Percentiles rank a stretch among this genome's conserved stretches.
Conservation (phyloP, 73 alveolate species). For the Paramecium octaurelia region DNA sequence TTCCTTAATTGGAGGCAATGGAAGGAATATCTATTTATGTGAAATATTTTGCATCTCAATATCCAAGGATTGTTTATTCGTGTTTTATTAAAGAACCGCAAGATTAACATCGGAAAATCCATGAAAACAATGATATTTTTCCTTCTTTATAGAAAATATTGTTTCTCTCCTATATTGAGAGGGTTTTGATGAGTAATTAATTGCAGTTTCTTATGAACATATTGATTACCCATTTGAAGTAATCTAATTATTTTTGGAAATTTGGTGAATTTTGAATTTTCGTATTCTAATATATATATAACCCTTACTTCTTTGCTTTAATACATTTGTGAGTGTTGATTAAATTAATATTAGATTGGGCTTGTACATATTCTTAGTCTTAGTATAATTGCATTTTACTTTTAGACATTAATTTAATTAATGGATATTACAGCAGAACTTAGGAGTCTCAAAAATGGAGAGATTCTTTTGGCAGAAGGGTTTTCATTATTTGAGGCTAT, state of each 20-base stretch:
- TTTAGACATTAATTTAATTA: slow-evolving; percentile 24
- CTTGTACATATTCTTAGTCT: neutral
- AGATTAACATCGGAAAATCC: neutral
- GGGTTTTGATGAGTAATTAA: neutral
- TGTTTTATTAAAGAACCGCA: neutral
- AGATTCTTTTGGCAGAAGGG: slow-evolving; percentile 18
- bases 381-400: neutral
- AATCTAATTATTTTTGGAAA: neutral
- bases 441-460: neutral
- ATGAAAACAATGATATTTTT: neutral
- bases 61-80: neutral
- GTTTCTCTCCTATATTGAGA: neutral
- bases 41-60: neutral
- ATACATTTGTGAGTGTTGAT: neutral
- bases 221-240: neutral
- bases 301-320: neutral
- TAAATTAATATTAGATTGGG: neutral
- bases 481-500: slow-evolving; percentile 25
- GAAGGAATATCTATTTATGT: neutral
- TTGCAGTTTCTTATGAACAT: neutral
- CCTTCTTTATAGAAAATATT: neutral
- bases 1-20: neutral
- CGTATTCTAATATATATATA: neutral
- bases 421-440: slow-evolving; percentile 40
- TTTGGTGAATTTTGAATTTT: neutral